Base-by-base conservation (phyloP, 208 protist genomes). In the Trypanosoma theileri region DNA sequence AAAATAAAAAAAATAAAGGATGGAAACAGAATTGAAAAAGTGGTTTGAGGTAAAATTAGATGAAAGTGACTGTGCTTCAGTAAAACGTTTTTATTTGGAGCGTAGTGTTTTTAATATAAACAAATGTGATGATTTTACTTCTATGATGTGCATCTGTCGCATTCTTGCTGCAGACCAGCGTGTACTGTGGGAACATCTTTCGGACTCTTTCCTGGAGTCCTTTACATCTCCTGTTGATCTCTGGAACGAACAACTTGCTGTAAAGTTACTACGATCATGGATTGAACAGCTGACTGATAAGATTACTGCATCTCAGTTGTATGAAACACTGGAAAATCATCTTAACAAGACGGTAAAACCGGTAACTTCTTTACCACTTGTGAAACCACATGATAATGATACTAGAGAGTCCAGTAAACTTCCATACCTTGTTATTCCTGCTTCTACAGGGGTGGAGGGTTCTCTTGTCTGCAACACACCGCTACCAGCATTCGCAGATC, bases 211-310 rank as follows among this genome's bases (percentile, higher is more conserved):
- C 60, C 41, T 64, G 10, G 16, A 67, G 10, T 41, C 59, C 42
- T 81, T 94, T 55, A 52, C 52, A 12, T 3, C n/a, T 14, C 60
- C 59, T 14, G 48, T 86, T 11, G 81, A 94, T 65, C 44, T 45
- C 24, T 96, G 91, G 88, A 92, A 90, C 50, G 91, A 96, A 75
- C 91, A 96, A 66, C 68, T 86, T 1, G 88, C 86, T 19, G 88
- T 93, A 48, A 96, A 94, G 66, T 17, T 89, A 6, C 71, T 86
- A 16, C 80, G 75, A 56, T 41, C 61, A 28, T 86, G 84, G 35
- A 40, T 94, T 0, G 59, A 72, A 10, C 8, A 16, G 24, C 48
- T 60, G n/a, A 52, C 16, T 17, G 62, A 69, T 21, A 52, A 50
- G 19, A 54, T 0, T 11, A 28, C 42, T 19, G 53, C 16, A 0